Evolutionary conservation across 1,139 yeast species (phyloP), one percentile per base, ranked within the genome.

Genomic region (Candida sojae): DNA sequence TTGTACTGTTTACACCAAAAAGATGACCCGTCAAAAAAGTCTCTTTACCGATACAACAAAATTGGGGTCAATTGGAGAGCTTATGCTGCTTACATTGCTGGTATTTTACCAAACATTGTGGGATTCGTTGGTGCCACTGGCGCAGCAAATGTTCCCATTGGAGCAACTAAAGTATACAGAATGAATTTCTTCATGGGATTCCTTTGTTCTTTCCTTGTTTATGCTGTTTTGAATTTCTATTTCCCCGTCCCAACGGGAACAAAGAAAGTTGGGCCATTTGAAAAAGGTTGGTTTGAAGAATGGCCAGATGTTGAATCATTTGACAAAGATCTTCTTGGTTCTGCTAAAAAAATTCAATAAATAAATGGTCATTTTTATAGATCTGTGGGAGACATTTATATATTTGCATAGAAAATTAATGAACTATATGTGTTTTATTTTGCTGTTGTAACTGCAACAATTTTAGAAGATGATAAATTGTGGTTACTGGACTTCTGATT

Each of bases 111-210:
- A 45, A 90, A 89, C 62, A 84, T 90, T 58, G 90, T 87, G 35
- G 97, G 97, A 2, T 90, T 90, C 58, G 95, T 88, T 29, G 96
- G 96, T 52, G 91, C 86, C 5, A 83, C 84, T 12, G 89, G 85
- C 26, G 79, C 71, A 47, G 75, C 70, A 53, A 59, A 59, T 9
- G 92, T 90, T 11, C 95, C 96, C 8, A 73, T 77, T 48, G 96
- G 95, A 28, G 96, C 96, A 3, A 79, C 83, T 41, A 72, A 82
- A 51, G 78, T 90, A 39, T 90, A 88, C 71, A 72, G 84, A 52
- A 67, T 90, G 56, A 86, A 84, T 64, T 90, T 85, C 69, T 82
- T 88, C 60, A 77, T 84, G 53, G 97, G 97, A 1, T 88, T 86
- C 67, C 61, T 80, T 42, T 66, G 81, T 8, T 77, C 96, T 1